Evolutionary conservation across 2,329 filamentous ascomycete genomes (phyloP).

Genomic region (Aspergillus tanneri): DNA sequence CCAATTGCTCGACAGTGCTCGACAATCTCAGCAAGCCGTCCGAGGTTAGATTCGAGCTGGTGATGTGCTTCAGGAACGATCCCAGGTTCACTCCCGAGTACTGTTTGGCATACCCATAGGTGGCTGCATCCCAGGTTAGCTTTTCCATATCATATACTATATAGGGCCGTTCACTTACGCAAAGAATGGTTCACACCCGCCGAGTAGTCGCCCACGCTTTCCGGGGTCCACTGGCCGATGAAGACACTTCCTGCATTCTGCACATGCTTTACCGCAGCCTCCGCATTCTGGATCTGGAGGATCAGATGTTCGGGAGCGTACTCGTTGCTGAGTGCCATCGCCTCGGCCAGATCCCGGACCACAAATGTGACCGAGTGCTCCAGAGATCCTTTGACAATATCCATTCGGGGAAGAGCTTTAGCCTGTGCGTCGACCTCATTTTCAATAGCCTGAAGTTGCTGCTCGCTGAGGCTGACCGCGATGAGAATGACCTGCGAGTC

Average conservation of each 20-base stretch:
- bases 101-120: constrained; percentile 96
- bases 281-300: constrained; percentile 77
- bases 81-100: constrained; percentile 96
- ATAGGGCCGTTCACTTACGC: constrained; percentile 62
- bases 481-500: constrained; percentile 95
- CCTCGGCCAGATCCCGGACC: constrained; percentile 68
- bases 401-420: constrained; percentile 79
- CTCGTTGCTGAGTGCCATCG: constrained; percentile 80
- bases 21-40: constrained; percentile 85
- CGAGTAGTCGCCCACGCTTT: constrained; percentile 97
- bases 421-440: constrained; percentile 88
- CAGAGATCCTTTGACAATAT: constrained; percentile 88
- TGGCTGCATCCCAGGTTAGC: constrained; percentile 61
- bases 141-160: not conserved
- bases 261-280: constrained; percentile 71
- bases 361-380: constrained; percentile 86
- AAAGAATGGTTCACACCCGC: constrained; percentile 97
- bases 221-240: constrained; percentile 92
- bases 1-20: constrained; percentile 87
- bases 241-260: constrained; percentile 96
- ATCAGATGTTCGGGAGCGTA: constrained; percentile 98
- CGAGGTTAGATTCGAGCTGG: constrained; percentile 82
- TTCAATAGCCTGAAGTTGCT: constrained; percentile 77
- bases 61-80: constrained; percentile 98
- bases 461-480: constrained; percentile 73